These are phyloP conservation scores for Artemisia tridentata DNA, from an alignment of 129 eudicot genomes.

Conservation along the genomic window DNA sequence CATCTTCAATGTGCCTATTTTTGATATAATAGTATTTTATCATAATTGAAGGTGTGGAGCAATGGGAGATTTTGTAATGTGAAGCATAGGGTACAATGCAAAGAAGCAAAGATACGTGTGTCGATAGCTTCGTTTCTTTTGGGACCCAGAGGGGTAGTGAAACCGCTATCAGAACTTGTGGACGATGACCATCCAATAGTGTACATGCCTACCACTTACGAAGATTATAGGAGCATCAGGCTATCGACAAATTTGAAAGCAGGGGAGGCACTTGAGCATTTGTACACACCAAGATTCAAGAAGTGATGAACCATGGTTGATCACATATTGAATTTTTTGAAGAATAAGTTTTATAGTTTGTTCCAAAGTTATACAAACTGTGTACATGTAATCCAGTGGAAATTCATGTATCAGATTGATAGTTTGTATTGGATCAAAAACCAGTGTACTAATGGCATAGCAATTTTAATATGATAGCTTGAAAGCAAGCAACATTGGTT, in stretches of 20 bases:
- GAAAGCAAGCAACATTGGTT: too few relatives aligned
- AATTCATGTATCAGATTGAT: too few relatives aligned
- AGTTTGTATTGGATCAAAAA: too few relatives aligned
- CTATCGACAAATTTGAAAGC: constrained; percentile 38
- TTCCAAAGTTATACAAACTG: too few relatives aligned
- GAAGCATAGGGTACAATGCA: constrained; percentile 72
- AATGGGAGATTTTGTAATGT: constrained; percentile 70
- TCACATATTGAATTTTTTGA: neutral
- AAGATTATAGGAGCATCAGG: constrained; percentile 53
- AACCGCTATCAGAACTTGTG: constrained; percentile 56
- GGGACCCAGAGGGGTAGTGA: constrained; percentile 55
- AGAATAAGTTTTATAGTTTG: neutral
- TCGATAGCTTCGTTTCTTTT: constrained; percentile 79
- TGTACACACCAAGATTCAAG: constrained; percentile 25
- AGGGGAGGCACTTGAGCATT: constrained; percentile 66
- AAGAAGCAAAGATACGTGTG: constrained; percentile 52
- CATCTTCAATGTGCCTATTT: neutral
- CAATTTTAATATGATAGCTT: too few relatives aligned
- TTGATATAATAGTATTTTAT: constrained; percentile 4
- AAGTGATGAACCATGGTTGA: constrained; percentile 10
- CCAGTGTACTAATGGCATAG: too few relatives aligned
- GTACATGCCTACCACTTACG: constrained; percentile 47
- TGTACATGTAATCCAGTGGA: too few relatives aligned
- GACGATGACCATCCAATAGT: constrained; percentile 56
- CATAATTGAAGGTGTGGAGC: constrained; percentile 60